Evolutionary conservation across 345 rosid species (phyloP), one percentile per base, ranked within the genome.

Genomic region (Pseudoturritis turrita): DNA sequence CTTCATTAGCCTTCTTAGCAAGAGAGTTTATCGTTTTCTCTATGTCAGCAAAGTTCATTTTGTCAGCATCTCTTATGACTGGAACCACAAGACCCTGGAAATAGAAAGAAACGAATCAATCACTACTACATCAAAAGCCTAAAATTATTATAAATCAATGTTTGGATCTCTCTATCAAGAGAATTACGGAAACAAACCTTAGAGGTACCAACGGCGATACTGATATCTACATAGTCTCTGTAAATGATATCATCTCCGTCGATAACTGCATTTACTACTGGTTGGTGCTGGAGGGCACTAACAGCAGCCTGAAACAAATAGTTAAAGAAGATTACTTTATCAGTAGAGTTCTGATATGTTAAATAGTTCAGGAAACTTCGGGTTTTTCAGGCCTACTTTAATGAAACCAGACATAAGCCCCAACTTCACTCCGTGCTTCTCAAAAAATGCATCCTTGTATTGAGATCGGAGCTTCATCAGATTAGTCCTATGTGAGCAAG

Each of bases 331-430:
- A 15, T 49, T 44, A 62, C n/a, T 64, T 29, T 70, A 13, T 25
- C 18, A 0, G 18, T 50, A 12, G 19, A 29, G 40, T 23, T 57
- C 9, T 57, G 26, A 25, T 23, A 22, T 36, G 50, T 14, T 46
- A 9, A 23, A 14, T 28, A n/a, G 28, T 8, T 4, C 14, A 63
- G 29, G 14, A 21, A 55, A 49, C 13, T 35, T 2, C 36, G 25
- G 3, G 28, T 40, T 29, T 31, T 63, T 44, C 37, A 15, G 44
- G 19, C 80, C 18, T 79, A 89, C 99, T 79, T 95, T 95, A 33
- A 95, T 76, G 78, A 95, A 95, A 67, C 99, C 99, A 5, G 99
- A 95, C 99, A 95, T 95, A 53, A 95, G 84, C 63, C 98, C 99
- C 78, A 95, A 63, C 78, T 91, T 95, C 79, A 95, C 99, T 71